Conservation (phyloP, 2,329 filamentous ascomycete genomes). For the Graphilbum sp. region DNA sequence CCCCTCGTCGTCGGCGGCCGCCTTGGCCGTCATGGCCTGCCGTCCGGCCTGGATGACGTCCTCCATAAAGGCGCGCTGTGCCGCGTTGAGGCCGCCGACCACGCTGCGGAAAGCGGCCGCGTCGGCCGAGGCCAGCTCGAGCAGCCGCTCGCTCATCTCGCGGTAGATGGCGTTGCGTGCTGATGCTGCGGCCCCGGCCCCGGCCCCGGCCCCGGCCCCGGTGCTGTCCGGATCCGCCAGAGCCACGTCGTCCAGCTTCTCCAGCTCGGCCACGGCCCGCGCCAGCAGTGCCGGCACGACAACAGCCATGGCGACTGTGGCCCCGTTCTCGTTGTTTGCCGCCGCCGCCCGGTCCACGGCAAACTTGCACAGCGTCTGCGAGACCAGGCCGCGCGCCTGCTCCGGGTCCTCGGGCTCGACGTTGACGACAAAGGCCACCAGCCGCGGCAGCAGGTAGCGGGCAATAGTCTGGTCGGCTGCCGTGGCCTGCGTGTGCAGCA, state of each 20-base stretch:
- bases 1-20: conserved; percentile 20
- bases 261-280: conserved; percentile 37
- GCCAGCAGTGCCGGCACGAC: conserved; percentile 63
- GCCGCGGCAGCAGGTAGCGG: conserved; percentile 55
- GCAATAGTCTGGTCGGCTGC: conserved; percentile 56
- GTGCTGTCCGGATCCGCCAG: not conserved
- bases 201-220: not conserved
- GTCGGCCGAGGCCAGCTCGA: conserved; percentile 68
- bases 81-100: conserved; percentile 52
- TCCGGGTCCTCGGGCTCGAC: conserved; percentile 65
- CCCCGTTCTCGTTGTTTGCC: conserved; percentile 7
- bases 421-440: conserved; percentile 59
- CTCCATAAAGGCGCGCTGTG: conserved; percentile 64
- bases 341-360: conserved; percentile 30
- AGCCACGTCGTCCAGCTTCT: conserved; percentile 12
- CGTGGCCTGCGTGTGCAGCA: conserved; percentile 48
- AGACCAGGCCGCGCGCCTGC: conserved; percentile 51
- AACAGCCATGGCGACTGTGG: conserved; percentile 52
- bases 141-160: conserved; percentile 59
- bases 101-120: conserved; percentile 57
- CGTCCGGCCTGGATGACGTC: conserved; percentile 56
- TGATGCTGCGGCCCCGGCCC: conserved; percentile 21
- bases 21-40: conserved; percentile 15
- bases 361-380: conserved; percentile 61
- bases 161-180: conserved; percentile 37